Evolutionary conservation across 305 asterid genomes (phyloP).

Genomic region (Plantago lanceolata): DNA sequence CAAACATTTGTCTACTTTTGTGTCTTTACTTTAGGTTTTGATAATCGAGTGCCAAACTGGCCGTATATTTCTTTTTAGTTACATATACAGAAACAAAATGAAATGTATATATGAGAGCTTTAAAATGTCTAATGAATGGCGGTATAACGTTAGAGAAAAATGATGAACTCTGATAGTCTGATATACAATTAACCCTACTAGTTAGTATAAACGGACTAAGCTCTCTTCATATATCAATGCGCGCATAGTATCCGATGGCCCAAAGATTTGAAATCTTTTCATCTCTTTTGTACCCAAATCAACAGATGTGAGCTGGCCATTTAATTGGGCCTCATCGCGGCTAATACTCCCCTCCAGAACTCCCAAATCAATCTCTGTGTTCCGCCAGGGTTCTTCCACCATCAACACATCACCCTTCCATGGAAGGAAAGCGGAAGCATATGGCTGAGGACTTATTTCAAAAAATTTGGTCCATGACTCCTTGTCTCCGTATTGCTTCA

Average conservation of each 20-base stretch:
- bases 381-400: background rate
- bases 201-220: background rate
- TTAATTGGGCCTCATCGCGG: background rate
- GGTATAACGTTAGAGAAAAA: too few relatives aligned
- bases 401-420: background rate
- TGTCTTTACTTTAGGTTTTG: too few relatives aligned
- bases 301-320: background rate
- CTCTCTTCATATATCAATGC: background rate
- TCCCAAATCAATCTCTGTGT: too few relatives aligned
- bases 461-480: background rate
- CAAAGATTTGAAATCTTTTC: background rate
- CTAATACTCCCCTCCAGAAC: too few relatives aligned
- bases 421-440: background rate
- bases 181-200: too few relatives aligned
- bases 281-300: background rate
- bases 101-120: too few relatives aligned
- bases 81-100: too few relatives aligned
- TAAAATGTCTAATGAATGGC: too few relatives aligned
- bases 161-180: too few relatives aligned
- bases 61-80: too few relatives aligned
- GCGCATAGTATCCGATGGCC: background rate
- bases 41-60: too few relatives aligned
- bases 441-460: background rate
- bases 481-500: background rate
- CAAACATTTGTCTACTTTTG: too few relatives aligned